Conservation (phyloP, 1,139 yeast species). For the Lodderomyces theae region DNA sequence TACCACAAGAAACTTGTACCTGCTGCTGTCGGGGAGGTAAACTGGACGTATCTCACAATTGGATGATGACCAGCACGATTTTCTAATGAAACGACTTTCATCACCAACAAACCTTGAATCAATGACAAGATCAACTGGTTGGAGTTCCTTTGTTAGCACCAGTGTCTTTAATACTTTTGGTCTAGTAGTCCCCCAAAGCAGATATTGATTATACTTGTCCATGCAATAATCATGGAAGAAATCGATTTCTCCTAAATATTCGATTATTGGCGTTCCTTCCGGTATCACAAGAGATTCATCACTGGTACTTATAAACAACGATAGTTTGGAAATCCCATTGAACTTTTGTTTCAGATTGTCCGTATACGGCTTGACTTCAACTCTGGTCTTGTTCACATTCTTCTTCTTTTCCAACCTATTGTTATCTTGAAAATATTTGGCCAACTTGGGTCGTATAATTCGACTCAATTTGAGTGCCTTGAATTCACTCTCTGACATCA, state of each 20-base stretch:
- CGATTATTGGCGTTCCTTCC: constrained; percentile 54
- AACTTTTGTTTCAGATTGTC: constrained; percentile 63
- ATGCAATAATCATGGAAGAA: constrained; percentile 57
- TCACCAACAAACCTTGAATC: constrained; percentile 84
- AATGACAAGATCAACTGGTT: constrained; percentile 52
- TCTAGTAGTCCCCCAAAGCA: constrained; percentile 80
- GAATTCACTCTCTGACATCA: constrained; percentile 28
- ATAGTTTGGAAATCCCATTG: constrained; percentile 69
- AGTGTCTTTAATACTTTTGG: constrained; percentile 60
- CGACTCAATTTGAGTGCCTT: constrained; percentile 31
- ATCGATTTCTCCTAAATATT: constrained; percentile 73
- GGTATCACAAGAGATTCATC: constrained; percentile 28
- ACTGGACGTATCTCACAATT: constrained; percentile 66
- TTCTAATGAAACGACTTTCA: constrained; percentile 68
- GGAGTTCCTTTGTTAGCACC: constrained; percentile 22
- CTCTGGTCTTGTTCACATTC: constrained; percentile 24
- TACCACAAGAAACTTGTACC: constrained; percentile 55
- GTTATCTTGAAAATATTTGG: constrained; percentile 27
- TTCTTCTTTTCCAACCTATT: constrained; percentile 23
- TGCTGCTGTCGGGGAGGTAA: constrained; percentile 41
- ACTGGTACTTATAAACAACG: constrained; percentile 47
- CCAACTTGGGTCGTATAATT: constrained; percentile 33
- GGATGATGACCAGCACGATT: constrained; percentile 62
- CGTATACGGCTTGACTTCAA: constrained; percentile 45
- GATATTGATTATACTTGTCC: constrained; percentile 73